phyloP scores from a whole-genome alignment of 306 rosid genomes.

The Begonia fuchsioides region DNA sequence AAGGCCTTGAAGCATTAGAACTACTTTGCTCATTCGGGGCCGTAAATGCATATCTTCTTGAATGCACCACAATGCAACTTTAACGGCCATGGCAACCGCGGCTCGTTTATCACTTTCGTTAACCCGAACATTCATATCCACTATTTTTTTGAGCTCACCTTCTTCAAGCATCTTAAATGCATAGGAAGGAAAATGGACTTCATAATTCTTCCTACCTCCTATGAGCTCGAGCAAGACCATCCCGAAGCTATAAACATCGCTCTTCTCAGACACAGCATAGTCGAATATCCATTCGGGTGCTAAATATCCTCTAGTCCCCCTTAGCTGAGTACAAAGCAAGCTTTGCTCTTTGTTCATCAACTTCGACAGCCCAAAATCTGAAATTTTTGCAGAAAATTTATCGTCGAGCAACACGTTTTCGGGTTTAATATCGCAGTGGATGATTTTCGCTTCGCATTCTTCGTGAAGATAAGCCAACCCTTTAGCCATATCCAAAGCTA shows the following conservation, averaged over 20 bases:
- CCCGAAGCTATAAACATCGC: conserved; percentile 22
- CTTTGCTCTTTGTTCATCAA: conserved; percentile 20
- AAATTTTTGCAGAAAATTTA: conserved; percentile 18
- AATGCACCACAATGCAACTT: conserved; percentile 21
- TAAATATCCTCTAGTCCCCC: conserved; percentile 24
- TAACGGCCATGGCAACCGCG: conserved; percentile 8
- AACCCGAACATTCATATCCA: conserved; percentile 36
- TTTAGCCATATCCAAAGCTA: conserved; percentile 23
- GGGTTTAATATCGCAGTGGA: conserved; percentile 26
- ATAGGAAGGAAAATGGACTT: conserved; percentile 16
- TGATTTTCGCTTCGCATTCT: conserved; percentile 21
- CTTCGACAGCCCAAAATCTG: conserved; percentile 20
- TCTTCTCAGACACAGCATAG: conserved; percentile 20
- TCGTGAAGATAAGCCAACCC: conserved; percentile 24
- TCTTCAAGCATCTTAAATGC: conserved; percentile 24
- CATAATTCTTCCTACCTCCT: conserved; percentile 14
- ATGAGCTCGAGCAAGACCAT: conserved; percentile 23
- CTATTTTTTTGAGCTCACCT: conserved; percentile 26
- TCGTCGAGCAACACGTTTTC: conserved; percentile 25
- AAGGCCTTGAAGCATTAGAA: conserved; percentile 20
- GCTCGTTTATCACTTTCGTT: conserved; percentile 26
- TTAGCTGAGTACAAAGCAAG: conserved; percentile 11
- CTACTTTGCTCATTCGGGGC: conserved; percentile 22
- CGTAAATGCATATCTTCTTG: conserved; percentile 21
- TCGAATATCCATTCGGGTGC: conserved; percentile 24